These are phyloP conservation scores for Leccinum subgranulosum DNA, from an alignment of 768 basidiomycete genomes.

Conservation along the genomic window DNA sequence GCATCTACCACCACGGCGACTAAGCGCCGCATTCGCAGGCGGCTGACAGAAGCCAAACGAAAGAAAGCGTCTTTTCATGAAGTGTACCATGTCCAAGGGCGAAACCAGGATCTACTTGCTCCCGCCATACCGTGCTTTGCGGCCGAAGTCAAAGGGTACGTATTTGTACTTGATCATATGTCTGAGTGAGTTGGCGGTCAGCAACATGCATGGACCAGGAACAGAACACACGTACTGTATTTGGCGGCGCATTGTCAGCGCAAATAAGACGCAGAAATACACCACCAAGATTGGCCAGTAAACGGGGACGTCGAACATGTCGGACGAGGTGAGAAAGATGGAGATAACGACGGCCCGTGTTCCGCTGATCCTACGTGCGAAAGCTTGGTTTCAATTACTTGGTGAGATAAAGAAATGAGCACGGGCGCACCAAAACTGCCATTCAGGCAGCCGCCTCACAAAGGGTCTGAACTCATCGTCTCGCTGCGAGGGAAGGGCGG, in stretches of 20 bases:
- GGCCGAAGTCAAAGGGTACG: slow-evolving; percentile 92
- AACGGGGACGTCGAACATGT: slow-evolving; percentile 92
- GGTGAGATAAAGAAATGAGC: background rate
- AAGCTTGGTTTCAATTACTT: background rate
- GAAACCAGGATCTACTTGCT: slow-evolving; percentile 36
- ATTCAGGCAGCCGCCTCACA: slow-evolving; percentile 91
- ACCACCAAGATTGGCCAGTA: slow-evolving; percentile 99
- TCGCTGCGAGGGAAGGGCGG: slow-evolving; percentile 59
- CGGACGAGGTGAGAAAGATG: slow-evolving; percentile 74
- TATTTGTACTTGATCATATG: slow-evolving; percentile 99
- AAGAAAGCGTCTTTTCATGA: slow-evolving; percentile 4
- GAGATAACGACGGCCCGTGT: slow-evolving; percentile 88
- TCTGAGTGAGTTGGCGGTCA: slow-evolving; percentile 38
- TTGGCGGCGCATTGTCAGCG: slow-evolving; percentile 93
- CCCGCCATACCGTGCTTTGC: slow-evolving; percentile 83
- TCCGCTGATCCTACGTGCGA: slow-evolving; percentile 68
- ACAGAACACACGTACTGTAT: slow-evolving; percentile 71
- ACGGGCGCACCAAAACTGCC: slow-evolving; percentile 84
- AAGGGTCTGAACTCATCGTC: slow-evolving; percentile 99
- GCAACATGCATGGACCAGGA: background rate
- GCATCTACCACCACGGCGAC: slow-evolving; percentile 19
- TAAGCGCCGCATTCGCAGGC: slow-evolving; percentile 10
- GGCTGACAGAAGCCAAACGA: slow-evolving; percentile 8
- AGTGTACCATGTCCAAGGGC: background rate
- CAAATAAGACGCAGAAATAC: slow-evolving; percentile 94